Conservation (phyloP, 768 basidiomycete species). For the Sporobolomyces phaffii region DNA sequence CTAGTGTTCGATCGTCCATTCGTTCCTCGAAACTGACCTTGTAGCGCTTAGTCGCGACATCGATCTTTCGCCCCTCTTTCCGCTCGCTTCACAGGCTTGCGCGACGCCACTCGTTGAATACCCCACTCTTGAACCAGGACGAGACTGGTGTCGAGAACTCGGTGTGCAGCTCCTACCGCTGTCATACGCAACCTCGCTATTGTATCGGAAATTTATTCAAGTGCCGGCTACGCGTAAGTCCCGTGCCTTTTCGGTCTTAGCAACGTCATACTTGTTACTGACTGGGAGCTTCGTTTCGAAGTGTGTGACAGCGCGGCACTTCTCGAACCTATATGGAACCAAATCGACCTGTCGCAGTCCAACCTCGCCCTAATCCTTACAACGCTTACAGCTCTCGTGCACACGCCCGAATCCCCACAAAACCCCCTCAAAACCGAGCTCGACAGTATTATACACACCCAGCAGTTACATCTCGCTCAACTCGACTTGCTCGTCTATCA, state of each 20-base stretch:
- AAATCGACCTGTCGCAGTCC: not conserved
- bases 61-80: not conserved
- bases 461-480: not conserved
- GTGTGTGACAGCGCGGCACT: not conserved
- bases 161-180: conserved; percentile 4
- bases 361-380: not conserved
- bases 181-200: not conserved
- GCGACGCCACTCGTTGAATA: not conserved
- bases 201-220: not conserved
- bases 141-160: conserved; percentile 5
- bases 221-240: not conserved
- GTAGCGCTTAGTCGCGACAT: not conserved
- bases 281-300: not conserved
- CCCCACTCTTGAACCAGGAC: not conserved
- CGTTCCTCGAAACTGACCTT: not conserved
- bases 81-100: not conserved
- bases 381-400: too few species aligned
- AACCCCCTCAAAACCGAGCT: not conserved
- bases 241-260: not conserved
- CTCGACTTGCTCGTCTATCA: conserved; percentile 18
- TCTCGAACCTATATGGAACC: not conserved
- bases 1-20: too few species aligned
- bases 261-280: not conserved
- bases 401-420: not conserved
- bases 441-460: not conserved